These are phyloP conservation scores for Diaporthe vexans DNA, from an alignment of 2,329 filamentous ascomycete genomes.

Conservation along the genomic window DNA sequence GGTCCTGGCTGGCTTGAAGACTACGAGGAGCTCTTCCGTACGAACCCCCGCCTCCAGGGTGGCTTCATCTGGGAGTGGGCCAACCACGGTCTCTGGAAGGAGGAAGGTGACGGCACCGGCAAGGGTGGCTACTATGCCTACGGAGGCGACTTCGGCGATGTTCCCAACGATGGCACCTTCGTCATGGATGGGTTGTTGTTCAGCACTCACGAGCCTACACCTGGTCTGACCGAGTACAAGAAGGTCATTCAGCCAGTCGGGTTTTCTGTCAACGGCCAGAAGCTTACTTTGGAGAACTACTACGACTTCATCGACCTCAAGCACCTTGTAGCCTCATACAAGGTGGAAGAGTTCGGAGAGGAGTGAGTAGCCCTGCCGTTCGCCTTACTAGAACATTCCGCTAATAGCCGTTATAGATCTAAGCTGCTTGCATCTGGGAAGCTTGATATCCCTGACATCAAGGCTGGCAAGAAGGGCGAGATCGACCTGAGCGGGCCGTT, in stretches of 20 bases:
- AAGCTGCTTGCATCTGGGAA: slow-evolving; percentile 52
- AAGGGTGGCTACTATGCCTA: slow-evolving; percentile 67
- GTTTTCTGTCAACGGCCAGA: slow-evolving; percentile 53
- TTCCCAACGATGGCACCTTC: slow-evolving; percentile 72
- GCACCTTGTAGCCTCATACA: slow-evolving; percentile 59
- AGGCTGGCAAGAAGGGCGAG: slow-evolving; percentile 54
- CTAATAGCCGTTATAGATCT: slow-evolving; percentile 37
- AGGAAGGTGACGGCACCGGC: slow-evolving; percentile 52
- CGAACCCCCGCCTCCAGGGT: slow-evolving; percentile 73
- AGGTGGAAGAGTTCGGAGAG: slow-evolving; percentile 58
- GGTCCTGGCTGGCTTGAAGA: slow-evolving; percentile 78
- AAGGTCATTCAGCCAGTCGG: slow-evolving; percentile 70
- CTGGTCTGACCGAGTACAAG: slow-evolving; percentile 69
- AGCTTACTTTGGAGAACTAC: slow-evolving; percentile 60
- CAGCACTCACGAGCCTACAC: slow-evolving; percentile 68
- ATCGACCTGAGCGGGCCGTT: slow-evolving; percentile 51
- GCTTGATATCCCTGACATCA: slow-evolving; percentile 57
- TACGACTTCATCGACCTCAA: slow-evolving; percentile 63
- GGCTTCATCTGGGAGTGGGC: slow-evolving; percentile 79
- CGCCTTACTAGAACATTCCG: slow-evolving; percentile 30
- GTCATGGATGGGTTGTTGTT: slow-evolving; percentile 73
- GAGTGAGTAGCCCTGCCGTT: slow-evolving; percentile 51
- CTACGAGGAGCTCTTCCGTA: slow-evolving; percentile 75
- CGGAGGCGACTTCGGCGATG: slow-evolving; percentile 73
- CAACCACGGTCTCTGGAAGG: slow-evolving; percentile 70